phyloP scores from a whole-genome alignment of 2,329 filamentous ascomycete species.

The Exophiala dermatitidis region DNA sequence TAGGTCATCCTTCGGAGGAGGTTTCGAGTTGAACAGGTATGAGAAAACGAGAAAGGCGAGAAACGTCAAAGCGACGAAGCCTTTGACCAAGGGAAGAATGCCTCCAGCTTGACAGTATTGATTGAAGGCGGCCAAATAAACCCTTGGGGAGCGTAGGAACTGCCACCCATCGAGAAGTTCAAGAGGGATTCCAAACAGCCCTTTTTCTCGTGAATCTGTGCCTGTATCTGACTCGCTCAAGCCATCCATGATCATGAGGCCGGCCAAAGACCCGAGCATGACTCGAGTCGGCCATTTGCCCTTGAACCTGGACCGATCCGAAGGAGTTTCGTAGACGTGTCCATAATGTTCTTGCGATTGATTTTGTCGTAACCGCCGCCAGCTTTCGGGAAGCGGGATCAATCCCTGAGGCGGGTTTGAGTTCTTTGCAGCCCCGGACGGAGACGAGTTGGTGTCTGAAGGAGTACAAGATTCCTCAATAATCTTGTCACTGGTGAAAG shows the following conservation, averaged over 20 bases:
- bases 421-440: conserved; percentile 38
- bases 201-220: conserved; percentile 57
- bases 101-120: conserved; percentile 26
- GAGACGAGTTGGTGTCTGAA: background rate
- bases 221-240: conserved; percentile 60
- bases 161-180: conserved; percentile 48
- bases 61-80: conserved; percentile 29
- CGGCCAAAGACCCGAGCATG: conserved; percentile 87
- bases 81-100: conserved; percentile 27
- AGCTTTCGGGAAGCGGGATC: conserved; percentile 39
- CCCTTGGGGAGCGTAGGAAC: conserved; percentile 28
- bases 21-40: conserved; percentile 50
- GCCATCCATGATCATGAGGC: conserved; percentile 85
- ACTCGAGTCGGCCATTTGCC: conserved; percentile 61
- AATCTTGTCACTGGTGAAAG: conserved; percentile 26
- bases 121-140: conserved; percentile 24
- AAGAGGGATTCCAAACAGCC: conserved; percentile 58
- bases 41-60: conserved; percentile 50
- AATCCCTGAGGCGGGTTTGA: conserved; percentile 36
- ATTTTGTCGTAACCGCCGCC: conserved; percentile 37
- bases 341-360: conserved; percentile 27
- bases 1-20: conserved; percentile 44
- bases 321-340: conserved; percentile 32
- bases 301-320: conserved; percentile 39
- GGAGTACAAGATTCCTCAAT: conserved; percentile 19